phyloP scores from a whole-genome alignment of 495 filamentous ascomycete genomes.

The Aspergillus affinis region DNA sequence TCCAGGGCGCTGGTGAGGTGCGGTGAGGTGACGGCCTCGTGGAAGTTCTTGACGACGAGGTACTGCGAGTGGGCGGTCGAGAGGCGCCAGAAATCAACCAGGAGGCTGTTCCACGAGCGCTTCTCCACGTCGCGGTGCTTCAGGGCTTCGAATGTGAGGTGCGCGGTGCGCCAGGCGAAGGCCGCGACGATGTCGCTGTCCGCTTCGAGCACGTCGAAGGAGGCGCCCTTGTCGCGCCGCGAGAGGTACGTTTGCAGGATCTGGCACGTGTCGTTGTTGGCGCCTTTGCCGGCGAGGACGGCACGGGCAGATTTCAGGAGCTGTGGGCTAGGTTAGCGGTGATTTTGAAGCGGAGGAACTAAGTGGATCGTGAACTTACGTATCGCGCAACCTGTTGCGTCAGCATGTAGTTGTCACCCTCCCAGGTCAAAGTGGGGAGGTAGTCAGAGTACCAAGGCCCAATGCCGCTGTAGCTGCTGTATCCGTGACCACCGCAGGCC shows the following conservation, averaged over 20 bases:
- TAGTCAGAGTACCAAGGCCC: constrained; percentile 67
- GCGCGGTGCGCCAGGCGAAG: constrained; percentile 69
- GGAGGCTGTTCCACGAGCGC: constrained; percentile 66
- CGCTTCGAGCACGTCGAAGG: constrained; percentile 62
- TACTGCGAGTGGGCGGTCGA: constrained; percentile 69
- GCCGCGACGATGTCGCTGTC: constrained; percentile 65
- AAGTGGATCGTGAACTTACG: constrained; percentile 27
- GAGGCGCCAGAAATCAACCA: constrained; percentile 72
- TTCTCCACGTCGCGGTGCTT: constrained; percentile 70
- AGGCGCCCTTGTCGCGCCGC: constrained; percentile 63
- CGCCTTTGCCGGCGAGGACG: constrained; percentile 54
- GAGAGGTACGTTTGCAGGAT: constrained; percentile 60
- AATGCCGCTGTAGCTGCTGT: constrained; percentile 67
- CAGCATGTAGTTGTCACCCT: constrained; percentile 76
- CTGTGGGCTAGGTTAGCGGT: constrained; percentile 19
- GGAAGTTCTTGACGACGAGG: constrained; percentile 69
- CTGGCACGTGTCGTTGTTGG: constrained; percentile 56
- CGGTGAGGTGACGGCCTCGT: constrained; percentile 59
- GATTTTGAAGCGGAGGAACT: background rate
- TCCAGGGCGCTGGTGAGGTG: constrained; percentile 48
- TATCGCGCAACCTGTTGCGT: constrained; percentile 77
- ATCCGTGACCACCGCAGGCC: constrained; percentile 75
- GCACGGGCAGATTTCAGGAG: constrained; percentile 64
- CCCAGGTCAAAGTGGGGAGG: constrained; percentile 64
- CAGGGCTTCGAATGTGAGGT: constrained; percentile 67